Evolutionary conservation across 139 green algal genomes (phyloP), one percentile per base, ranked within the genome.

Genomic region (Protoeuglena noctilucae): DNA sequence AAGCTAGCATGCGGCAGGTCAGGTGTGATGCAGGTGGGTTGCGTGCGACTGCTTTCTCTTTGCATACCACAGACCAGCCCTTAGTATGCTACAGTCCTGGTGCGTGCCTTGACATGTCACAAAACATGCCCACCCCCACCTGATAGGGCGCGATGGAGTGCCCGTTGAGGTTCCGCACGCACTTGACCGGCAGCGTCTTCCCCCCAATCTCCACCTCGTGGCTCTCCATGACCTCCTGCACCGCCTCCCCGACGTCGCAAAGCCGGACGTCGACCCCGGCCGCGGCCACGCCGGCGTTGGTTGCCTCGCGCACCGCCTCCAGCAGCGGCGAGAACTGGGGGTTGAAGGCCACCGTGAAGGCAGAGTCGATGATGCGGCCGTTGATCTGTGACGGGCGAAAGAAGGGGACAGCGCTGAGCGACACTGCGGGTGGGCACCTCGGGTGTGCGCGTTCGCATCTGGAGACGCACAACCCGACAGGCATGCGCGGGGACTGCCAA

Each of bases 281-380:
- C 58, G 81, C 71, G 29, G 57, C 68, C 39, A 98, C 72, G 18
- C 91, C 86, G 23, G 78, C 82, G 62, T 96, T 83, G 31, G 91
- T 99, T 19, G 91, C 90, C 17, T 88, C 91, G 50, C 77, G 79
- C 1, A 96, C 90, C 1, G 88, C 89, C 3, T 70, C 60, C 2
- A 96, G 67, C 34, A 98, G 66, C 26, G 76, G 80, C 63, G 96
- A 73, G 64, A 86, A 96, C 26, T 60, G 71, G 9, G 91, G 88
- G 78, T 97, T 94, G 82, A 94, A 94, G 25, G 84, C 71, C 21
- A 93, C 72, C 0, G 91, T 99, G 78, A 95, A 98, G 7, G 91
- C 91, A 47, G 66, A 84, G 77, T 99, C 91, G 47, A 98, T 80
- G 58, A 99, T 99, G 56, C 84, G 77, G 2, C 91, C 86, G 45